Conservation (phyloP, 2,329 filamentous ascomycete species). For the Beauveria australis region DNA sequence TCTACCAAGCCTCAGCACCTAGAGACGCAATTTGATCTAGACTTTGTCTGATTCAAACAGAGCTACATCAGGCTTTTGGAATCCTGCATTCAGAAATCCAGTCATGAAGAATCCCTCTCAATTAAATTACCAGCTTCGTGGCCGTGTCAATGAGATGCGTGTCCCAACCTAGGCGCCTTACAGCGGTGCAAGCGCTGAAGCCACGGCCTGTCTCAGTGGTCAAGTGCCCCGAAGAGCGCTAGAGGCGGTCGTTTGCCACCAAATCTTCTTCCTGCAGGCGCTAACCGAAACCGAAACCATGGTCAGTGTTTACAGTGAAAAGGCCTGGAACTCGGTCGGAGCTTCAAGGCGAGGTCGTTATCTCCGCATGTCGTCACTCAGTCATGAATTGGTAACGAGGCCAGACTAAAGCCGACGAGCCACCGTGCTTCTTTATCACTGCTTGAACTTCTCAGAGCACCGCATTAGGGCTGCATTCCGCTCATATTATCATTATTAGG, state of each 20-base stretch:
- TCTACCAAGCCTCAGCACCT: too few species aligned
- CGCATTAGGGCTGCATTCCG: neutral
- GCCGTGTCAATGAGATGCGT: too few species aligned
- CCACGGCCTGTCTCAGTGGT: too few species aligned
- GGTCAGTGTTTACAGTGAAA: neutral
- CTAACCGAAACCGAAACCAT: neutral
- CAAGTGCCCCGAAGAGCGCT: neutral
- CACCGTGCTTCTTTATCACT: neutral
- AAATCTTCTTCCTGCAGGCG: neutral
- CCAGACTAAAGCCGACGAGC: neutral
- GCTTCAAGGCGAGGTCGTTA: neutral
- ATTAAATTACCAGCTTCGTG: too few species aligned
- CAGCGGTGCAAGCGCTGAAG: too few species aligned
- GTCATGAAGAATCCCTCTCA: too few species aligned
- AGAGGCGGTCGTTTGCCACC: neutral
- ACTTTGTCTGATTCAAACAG: too few species aligned
- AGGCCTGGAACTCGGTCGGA: conserved; percentile 1
- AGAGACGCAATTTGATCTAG: too few species aligned
- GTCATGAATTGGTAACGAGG: neutral
- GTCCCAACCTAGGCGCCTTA: too few species aligned
- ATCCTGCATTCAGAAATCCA: too few species aligned
- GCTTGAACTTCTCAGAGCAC: neutral
- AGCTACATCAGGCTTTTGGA: too few species aligned
- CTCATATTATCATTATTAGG: neutral
- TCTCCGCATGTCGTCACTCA: conserved; percentile 12